These are phyloP conservation scores for Podospora pseudoanserina DNA, from an alignment of 495 filamentous ascomycete species.

Conservation along the genomic window DNA sequence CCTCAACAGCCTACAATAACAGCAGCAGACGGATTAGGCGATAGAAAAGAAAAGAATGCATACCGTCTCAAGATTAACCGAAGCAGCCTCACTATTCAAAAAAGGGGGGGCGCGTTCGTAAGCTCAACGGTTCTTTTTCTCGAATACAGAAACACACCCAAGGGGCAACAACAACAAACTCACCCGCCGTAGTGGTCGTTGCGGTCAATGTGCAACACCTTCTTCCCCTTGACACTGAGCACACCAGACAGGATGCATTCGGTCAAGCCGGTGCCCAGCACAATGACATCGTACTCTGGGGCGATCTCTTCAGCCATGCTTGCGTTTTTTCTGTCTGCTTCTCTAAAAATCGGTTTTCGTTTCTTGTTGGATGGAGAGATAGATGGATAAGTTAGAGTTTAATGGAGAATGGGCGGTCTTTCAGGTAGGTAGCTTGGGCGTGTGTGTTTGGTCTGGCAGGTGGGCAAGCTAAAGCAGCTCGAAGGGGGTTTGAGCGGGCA, in stretches of 20 bases:
- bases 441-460: too few relatives aligned
- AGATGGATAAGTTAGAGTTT: not conserved
- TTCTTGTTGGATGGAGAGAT: constrained; percentile 5
- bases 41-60: constrained; percentile 21
- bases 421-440: not conserved
- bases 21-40: not conserved
- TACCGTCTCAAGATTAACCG: constrained; percentile 90
- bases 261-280: constrained; percentile 95
- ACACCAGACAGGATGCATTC: constrained; percentile 98
- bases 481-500: not conserved
- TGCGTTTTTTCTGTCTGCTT: not conserved
- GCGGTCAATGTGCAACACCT: constrained; percentile 97
- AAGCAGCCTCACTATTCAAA: constrained; percentile 78
- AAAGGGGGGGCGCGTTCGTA: constrained; percentile 27
- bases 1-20: not conserved
- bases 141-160: not conserved
- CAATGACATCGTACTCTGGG: constrained; percentile 95
- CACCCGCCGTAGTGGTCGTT: constrained; percentile 99
- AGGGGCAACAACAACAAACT: constrained; percentile 35
- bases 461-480: not conserved
- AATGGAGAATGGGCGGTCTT: not conserved
- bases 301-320: constrained; percentile 88
- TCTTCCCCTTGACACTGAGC: constrained; percentile 97
- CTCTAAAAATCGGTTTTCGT: not conserved
- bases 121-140: constrained; percentile 11